Conservation (phyloP, 148 eudicot genomes). For the Amaranthus cruentus region DNA sequence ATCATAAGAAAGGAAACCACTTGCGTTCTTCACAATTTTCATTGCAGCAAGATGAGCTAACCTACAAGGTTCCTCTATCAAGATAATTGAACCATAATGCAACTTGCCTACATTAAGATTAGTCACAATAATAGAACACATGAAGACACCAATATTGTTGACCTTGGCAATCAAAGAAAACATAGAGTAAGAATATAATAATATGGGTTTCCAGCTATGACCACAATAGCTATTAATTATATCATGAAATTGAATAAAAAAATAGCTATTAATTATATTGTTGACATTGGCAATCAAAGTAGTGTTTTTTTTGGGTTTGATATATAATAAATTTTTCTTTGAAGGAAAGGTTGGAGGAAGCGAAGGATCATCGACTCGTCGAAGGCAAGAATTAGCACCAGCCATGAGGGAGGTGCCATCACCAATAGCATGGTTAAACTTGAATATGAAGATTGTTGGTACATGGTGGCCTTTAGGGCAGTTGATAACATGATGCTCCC, state of each 20-base stretch:
- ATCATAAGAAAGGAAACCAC: conserved; percentile 75
- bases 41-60: conserved; percentile 83
- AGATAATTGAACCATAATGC: conserved; percentile 84
- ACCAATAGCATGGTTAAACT: conserved; percentile 6
- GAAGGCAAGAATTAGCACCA: neutral
- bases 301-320: neutral
- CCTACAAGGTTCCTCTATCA: conserved; percentile 82
- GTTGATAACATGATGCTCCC: conserved; percentile 3
- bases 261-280: no score
- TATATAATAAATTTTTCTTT: neutral
- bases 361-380: conserved; percentile 3
- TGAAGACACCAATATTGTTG: no score
- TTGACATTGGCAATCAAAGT: no score
- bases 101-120: conserved; percentile 56
- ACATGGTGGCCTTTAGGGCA: neutral
- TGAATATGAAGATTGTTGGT: neutral
- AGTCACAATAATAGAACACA: no score
- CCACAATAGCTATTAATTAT: no score
- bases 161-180: no score
- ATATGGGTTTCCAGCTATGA: no score
- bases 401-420: conserved; percentile 3
- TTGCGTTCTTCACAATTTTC: conserved; percentile 59
- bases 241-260: no score
- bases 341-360: neutral
- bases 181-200: no score